Conservation (phyloP, 768 basidiomycete genomes). For the Pisolithus marmoratus region DNA sequence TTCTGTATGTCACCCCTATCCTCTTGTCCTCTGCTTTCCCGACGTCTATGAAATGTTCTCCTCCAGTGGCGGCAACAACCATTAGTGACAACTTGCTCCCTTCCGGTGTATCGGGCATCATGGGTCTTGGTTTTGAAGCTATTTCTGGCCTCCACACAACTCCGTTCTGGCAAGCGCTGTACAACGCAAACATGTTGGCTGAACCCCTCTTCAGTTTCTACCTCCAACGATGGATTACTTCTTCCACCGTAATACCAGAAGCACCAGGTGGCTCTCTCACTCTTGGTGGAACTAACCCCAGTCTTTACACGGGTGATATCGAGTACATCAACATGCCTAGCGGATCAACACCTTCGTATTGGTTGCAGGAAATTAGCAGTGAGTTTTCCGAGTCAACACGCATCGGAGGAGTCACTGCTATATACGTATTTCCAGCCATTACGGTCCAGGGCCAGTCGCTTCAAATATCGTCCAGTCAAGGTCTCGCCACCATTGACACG, state of each 20-base stretch:
- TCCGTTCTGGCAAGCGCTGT: constrained; percentile 65
- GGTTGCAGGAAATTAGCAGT: constrained; percentile 58
- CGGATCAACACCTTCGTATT: constrained; percentile 39
- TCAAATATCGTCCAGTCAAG: constrained; percentile 34
- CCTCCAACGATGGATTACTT: constrained; percentile 47
- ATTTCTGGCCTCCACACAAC: constrained; percentile 50
- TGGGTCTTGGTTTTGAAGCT: constrained; percentile 66
- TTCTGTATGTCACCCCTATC: constrained; percentile 39
- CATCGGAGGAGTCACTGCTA: background rate
- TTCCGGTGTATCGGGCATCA: constrained; percentile 56
- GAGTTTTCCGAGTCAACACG: constrained; percentile 10
- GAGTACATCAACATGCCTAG: constrained; percentile 55
- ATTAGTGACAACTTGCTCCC: constrained; percentile 44
- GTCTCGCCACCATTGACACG: constrained; percentile 82
- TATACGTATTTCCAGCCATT: constrained; percentile 35
- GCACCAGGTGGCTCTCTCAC: constrained; percentile 68
- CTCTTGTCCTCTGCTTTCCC: background rate
- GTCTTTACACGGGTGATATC: constrained; percentile 62
- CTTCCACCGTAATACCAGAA: constrained; percentile 18
- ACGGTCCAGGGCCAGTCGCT: constrained; percentile 54
- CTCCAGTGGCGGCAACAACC: constrained; percentile 51
- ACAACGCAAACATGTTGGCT: constrained; percentile 35
- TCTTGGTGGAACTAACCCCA: constrained; percentile 60
- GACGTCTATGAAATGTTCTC: background rate
- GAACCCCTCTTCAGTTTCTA: constrained; percentile 60